Conservation (phyloP, 129 eudicot genomes). For the Deinandra increscens region DNA sequence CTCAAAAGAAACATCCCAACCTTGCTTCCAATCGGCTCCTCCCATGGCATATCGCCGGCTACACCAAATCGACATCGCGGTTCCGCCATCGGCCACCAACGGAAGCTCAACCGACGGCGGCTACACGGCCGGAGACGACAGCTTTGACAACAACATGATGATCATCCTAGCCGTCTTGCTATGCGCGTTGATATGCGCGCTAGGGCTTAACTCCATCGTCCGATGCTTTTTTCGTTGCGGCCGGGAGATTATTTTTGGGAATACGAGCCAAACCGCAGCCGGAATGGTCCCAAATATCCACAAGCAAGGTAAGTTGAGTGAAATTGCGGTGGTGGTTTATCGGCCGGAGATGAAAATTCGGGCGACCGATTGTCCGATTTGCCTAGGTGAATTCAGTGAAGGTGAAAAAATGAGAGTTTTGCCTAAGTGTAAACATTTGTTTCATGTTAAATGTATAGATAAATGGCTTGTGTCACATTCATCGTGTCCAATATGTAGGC, state of each 20-base stretch:
- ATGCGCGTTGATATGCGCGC: conserved; percentile 69
- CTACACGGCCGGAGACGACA: conserved; percentile 29
- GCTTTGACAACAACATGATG: conserved; percentile 76
- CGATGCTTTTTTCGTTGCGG: conserved; percentile 62
- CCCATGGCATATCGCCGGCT: conserved; percentile 29
- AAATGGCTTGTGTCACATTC: conserved; percentile 65
- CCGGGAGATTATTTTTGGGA: conserved; percentile 14
- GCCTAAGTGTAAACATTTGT: conserved; percentile 75
- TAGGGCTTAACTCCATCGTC: conserved; percentile 61
- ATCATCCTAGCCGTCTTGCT: conserved; percentile 67
- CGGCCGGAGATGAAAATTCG: conserved; percentile 33
- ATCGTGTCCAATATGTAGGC: conserved; percentile 80
- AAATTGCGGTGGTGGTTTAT: conserved; percentile 61
- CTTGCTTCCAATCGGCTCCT: neutral
- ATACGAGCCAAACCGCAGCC: conserved; percentile 19
- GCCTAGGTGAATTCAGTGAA: conserved; percentile 62
- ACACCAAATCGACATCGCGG: conserved; percentile 35
- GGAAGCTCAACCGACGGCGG: conserved; percentile 24
- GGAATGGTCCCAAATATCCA: conserved; percentile 30
- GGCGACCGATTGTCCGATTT: conserved; percentile 72
- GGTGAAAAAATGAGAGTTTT: conserved; percentile 66
- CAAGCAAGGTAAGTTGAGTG: conserved; percentile 46
- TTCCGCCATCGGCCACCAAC: conserved; percentile 24
- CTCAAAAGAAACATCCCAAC: conserved; percentile 4
- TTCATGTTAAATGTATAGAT: conserved; percentile 75